Evolutionary conservation across 768 basidiomycete species (phyloP).

Genomic region (Rhizopogon rudus): DNA sequence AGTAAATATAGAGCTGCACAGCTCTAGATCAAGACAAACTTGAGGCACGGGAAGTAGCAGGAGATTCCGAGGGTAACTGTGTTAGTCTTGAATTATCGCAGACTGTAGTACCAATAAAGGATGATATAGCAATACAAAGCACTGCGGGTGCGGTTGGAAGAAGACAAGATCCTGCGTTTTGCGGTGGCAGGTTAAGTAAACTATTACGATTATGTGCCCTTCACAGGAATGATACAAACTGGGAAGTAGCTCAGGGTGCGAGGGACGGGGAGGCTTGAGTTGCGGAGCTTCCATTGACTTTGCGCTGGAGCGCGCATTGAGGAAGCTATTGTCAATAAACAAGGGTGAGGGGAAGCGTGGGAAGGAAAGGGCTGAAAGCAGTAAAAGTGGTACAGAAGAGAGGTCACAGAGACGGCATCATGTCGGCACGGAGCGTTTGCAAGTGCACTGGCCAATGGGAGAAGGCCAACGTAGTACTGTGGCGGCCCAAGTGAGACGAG

Average conservation of each 20-base stretch:
- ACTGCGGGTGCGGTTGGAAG: no score
- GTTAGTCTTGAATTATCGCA: no score
- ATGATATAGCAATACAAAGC: no score
- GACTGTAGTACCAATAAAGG: no score
- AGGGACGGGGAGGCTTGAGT: background rate
- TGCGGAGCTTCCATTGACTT: background rate
- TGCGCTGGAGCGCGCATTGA: background rate
- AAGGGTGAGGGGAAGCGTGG: constrained; percentile 7
- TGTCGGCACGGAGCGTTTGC: background rate
- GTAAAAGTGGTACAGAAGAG: background rate
- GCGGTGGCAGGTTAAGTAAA: no score
- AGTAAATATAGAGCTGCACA: constrained; percentile 6
- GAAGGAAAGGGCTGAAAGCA: background rate
- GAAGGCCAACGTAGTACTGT: background rate
- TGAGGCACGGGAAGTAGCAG: background rate
- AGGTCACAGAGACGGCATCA: background rate
- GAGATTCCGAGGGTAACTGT: background rate
- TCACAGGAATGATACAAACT: no score
- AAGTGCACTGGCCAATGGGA: background rate
- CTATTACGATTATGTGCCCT: no score
- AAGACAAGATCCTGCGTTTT: no score
- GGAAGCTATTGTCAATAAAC: background rate
- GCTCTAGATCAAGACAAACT: background rate
- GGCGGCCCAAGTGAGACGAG: constrained; percentile 4
- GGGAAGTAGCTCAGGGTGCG: background rate